These are phyloP conservation scores for Leccinum imitatum DNA, from an alignment of 768 basidiomycete species.

Conservation along the genomic window DNA sequence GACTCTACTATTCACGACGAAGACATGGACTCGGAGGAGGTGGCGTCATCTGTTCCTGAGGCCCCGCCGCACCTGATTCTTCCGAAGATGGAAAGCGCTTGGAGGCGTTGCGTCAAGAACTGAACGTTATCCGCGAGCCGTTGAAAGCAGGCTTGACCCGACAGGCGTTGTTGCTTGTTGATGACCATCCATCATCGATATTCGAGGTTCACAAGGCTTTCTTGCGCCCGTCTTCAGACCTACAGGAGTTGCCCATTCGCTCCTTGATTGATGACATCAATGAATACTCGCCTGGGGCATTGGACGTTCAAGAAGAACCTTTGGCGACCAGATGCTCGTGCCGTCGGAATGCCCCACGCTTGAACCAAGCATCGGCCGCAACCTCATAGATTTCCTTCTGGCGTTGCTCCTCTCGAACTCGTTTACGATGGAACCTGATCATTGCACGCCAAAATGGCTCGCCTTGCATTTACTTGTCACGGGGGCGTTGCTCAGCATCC, in stretches of 20 bases:
- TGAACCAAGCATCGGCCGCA: conserved; percentile 51
- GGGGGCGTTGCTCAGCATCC: conserved; percentile 76
- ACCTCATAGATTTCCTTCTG: conserved; percentile 67
- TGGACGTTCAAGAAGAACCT: conserved; percentile 71
- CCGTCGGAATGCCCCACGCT: conserved; percentile 71
- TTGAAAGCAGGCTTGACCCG: conserved; percentile 63
- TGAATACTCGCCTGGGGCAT: conserved; percentile 59
- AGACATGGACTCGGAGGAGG: conserved; percentile 28
- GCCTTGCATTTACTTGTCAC: conserved; percentile 82
- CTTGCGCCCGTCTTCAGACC: conserved; percentile 56
- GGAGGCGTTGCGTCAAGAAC: conserved; percentile 63
- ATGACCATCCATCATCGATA: conserved; percentile 82
- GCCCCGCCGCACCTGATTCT: conserved; percentile 10
- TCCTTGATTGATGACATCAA: conserved; percentile 78
- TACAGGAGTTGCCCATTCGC: conserved; percentile 65
- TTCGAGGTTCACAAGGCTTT: conserved; percentile 88
- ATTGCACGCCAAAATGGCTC: conserved; percentile 78
- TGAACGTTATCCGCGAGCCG: conserved; percentile 65
- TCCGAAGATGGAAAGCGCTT: conserved; percentile 41
- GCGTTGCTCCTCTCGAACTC: conserved; percentile 63
- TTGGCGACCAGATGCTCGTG: conserved; percentile 81
- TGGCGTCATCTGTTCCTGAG: conserved; percentile 19
- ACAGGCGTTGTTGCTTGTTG: conserved; percentile 75
- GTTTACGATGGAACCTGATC: conserved; percentile 49
- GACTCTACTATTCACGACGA: conserved; percentile 27